A percentile compares a stretch with the other conserved stretches of the same genome.
phyloP scores from a whole-genome alignment of 495 filamentous ascomycete species.

The Oidiodendron maius region DNA sequence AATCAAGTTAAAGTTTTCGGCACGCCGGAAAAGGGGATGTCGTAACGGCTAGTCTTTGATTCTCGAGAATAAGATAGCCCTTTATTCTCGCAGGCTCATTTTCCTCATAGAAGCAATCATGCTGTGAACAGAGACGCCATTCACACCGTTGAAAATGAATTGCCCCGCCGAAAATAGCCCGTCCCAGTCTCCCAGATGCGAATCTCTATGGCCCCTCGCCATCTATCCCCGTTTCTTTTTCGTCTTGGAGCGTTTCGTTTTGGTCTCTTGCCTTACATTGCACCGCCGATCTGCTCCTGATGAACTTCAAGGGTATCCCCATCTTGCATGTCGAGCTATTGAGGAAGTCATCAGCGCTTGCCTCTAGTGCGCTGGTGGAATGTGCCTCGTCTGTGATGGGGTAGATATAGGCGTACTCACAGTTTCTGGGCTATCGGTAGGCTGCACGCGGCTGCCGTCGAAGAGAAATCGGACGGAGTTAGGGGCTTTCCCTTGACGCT shows the following conservation, averaged over 20 bases:
- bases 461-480: constrained; percentile 92
- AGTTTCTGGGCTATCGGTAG: constrained; percentile 83
- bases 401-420: constrained; percentile 48
- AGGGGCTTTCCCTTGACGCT: constrained; percentile 83
- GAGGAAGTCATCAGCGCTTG: constrained; percentile 8
- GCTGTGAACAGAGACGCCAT: constrained; percentile 17
- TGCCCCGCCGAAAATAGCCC: constrained; percentile 8
- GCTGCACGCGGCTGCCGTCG: constrained; percentile 85
- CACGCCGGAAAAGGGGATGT: too few species aligned
- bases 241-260: constrained; percentile 6
- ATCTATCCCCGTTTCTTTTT: too few species aligned
- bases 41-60: too few species aligned
- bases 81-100: constrained; percentile 2
- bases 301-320: constrained; percentile 97
- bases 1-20: too few species aligned
- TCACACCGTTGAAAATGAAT: constrained; percentile 17
- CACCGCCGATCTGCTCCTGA: constrained; percentile 91
- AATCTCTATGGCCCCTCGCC: too few species aligned
- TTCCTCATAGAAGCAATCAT: constrained; percentile 6
- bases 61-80: too few species aligned
- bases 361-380: not conserved
- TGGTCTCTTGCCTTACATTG: constrained; percentile 1
- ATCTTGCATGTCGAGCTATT: constrained; percentile 91
- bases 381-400: not conserved
- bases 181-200: constrained; percentile 16